Evolutionary conservation across 179 eudicot genomes (phyloP).

Genomic region (Pouteria campechiana): DNA sequence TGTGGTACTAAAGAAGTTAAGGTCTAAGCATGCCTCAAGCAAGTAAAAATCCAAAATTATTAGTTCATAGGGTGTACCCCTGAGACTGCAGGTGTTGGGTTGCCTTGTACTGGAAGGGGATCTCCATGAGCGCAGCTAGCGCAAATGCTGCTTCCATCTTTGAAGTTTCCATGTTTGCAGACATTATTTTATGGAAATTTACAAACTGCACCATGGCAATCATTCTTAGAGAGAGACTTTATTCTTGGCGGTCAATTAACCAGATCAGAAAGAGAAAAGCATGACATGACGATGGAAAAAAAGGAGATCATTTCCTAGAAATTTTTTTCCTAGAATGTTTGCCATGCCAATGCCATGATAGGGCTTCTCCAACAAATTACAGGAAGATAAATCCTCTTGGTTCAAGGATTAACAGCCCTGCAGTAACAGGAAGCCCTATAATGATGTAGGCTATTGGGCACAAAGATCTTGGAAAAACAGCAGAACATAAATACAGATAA

Average conservation of each 20-base stretch:
- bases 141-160: slow-evolving; percentile 82
- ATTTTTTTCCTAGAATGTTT: too few relatives aligned
- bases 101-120: slow-evolving; percentile 72
- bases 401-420: too few relatives aligned
- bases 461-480: too few relatives aligned
- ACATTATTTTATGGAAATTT: slow-evolving; percentile 72
- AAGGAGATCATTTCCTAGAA: too few relatives aligned
- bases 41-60: background rate
- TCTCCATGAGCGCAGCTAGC: slow-evolving; percentile 82
- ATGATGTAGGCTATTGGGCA: too few relatives aligned
- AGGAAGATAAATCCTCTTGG: background rate
- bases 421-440: too few relatives aligned
- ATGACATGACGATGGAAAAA: too few relatives aligned
- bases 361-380: background rate
- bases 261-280: too few relatives aligned
- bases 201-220: slow-evolving; percentile 46
- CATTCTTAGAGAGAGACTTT: too few relatives aligned
- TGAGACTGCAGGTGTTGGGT: slow-evolving; percentile 34
- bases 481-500: too few relatives aligned
- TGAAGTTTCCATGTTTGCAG: slow-evolving; percentile 32
- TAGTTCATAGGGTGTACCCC: slow-evolving; percentile 19
- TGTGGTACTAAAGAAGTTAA: slow-evolving; percentile 10
- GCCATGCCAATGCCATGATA: too few relatives aligned
- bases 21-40: background rate
- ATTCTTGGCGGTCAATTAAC: too few relatives aligned